Base-by-base conservation (phyloP, 306 rosid species). In the Hippophae gyantsensis region DNA sequence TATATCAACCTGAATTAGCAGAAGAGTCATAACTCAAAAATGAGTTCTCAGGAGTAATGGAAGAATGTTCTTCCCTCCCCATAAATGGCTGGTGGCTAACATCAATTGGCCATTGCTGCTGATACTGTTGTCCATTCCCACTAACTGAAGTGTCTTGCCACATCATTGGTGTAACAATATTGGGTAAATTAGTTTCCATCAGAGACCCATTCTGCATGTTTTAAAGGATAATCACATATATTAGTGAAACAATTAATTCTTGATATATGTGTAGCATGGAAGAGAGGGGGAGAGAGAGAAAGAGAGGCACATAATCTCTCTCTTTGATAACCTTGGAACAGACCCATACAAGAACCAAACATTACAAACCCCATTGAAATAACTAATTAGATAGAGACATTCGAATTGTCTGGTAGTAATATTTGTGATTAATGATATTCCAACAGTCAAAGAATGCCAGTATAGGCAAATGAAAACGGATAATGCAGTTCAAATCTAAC, bases 51-150 rank as follows among this genome's bases (percentile, higher is more conserved):
- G 95, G 84, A 57, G 86, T 76, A 65, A 82, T 64, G 69, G 81
- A 83, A 62, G 73, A 78, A 57, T 67, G 84, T 72, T 81, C 96
- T 57, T 81, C 95, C 70, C 93, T 76, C 10, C 80, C 93, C 96
- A 81, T 81, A 59, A 66, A 58, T 69, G 79, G 82, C 63, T 78
- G 96, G 65, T 78, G 85, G 68, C 83, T 68, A 11, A 73, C 72
- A 51, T 85, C 86, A 13, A 75, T 62, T 48, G 79, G 83, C 96
- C 86, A 83, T 50, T 74, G 87, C 64, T 81, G 89, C 69, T 85
- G 98, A 78, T 69, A 85, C 57, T 78, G 96, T 68, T 78, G 89
- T 75, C 88, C 81, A 78, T 63, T 81, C 61, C 74, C 87, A 45
- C 61, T 85, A 50, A 69, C 63, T 6, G 89, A 71, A 71, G 67